Conservation (phyloP, 2,329 filamentous ascomycete species). For the Sporothrix brasiliensis region DNA sequence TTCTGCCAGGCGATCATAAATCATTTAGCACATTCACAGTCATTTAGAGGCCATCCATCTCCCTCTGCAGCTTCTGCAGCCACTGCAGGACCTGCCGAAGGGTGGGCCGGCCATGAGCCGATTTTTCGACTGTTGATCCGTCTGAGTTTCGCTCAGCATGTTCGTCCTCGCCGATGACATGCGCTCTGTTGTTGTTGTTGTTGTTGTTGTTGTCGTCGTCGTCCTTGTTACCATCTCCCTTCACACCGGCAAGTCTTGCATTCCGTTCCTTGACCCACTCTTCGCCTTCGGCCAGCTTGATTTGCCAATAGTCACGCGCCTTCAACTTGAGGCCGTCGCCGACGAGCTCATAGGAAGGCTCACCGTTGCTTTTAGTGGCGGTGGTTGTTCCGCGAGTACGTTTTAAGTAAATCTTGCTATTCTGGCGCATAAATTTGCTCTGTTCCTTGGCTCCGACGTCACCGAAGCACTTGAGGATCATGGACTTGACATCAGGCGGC, state of each 20-base stretch:
- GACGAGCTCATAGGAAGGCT: slow-evolving; percentile 8
- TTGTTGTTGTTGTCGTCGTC: not conserved
- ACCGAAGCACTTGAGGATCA: slow-evolving; percentile 35
- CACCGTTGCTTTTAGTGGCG: not conserved
- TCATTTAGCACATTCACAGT: not conserved
- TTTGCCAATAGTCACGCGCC: slow-evolving; percentile 29
- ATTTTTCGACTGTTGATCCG: not conserved
- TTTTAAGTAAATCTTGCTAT: slow-evolving; percentile 35
- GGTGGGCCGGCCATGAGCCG: slow-evolving; percentile 28
- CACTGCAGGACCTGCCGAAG: slow-evolving; percentile 20
- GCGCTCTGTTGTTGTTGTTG: not conserved
- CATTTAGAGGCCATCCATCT: not conserved
- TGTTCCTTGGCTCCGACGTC: slow-evolving; percentile 26
- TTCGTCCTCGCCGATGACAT: not conserved
- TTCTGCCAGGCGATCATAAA: not conserved
- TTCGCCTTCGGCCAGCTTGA: slow-evolving; percentile 25
- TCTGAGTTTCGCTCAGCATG: not conserved
- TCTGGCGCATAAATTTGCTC: slow-evolving; percentile 33
- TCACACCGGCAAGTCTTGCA: not conserved
- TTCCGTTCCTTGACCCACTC: slow-evolving; percentile 25
- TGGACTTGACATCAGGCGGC: slow-evolving; percentile 29
- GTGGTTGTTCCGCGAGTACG: too few species aligned
- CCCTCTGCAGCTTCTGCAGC: slow-evolving; percentile 13
- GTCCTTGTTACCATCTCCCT: not conserved
- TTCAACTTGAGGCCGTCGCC: not conserved